These are phyloP conservation scores for Tetracladium marchalianum DNA, from an alignment of 495 filamentous ascomycete genomes.

Conservation along the genomic window DNA sequence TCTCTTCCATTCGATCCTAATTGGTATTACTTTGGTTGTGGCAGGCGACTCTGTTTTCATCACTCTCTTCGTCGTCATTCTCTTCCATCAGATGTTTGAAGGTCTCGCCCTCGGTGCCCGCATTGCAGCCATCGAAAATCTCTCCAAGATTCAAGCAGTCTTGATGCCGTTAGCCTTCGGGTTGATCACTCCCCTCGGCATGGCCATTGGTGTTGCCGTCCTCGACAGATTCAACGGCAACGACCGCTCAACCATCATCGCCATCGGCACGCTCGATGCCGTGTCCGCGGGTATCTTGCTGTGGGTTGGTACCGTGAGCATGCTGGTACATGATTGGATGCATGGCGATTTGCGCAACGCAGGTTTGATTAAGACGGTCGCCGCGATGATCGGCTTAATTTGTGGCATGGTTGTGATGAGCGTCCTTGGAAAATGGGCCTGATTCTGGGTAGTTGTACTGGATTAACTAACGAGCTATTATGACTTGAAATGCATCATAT, in stretches of 20 bases:
- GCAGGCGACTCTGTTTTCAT: conserved; percentile 45
- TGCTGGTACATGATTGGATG: conserved; percentile 50
- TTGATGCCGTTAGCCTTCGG: conserved; percentile 40
- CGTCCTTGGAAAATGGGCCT: no score
- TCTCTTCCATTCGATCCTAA: conserved; percentile 59
- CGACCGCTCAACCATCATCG: conserved; percentile 40
- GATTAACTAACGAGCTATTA: no score
- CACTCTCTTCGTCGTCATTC: conserved; percentile 46
- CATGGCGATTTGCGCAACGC: conserved; percentile 21
- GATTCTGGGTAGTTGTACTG: no score
- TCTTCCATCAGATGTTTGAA: conserved; percentile 69
- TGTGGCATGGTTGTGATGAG: no score
- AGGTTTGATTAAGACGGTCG: conserved; percentile 1
- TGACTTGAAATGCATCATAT: no score
- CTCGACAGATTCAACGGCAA: conserved; percentile 45
- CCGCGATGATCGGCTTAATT: no score
- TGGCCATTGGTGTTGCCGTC: conserved; percentile 49
- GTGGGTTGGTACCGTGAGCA: conserved; percentile 51
- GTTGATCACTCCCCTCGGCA: conserved; percentile 47
- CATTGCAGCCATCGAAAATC: conserved; percentile 46
- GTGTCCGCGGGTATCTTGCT: conserved; percentile 47
- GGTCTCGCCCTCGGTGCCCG: conserved; percentile 66
- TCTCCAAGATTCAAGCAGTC: conserved; percentile 10
- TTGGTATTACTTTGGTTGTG: conserved; percentile 49
- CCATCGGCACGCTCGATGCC: conserved; percentile 48